Conservation (phyloP, 306 rosid genomes). For the Cucumis melo region DNA sequence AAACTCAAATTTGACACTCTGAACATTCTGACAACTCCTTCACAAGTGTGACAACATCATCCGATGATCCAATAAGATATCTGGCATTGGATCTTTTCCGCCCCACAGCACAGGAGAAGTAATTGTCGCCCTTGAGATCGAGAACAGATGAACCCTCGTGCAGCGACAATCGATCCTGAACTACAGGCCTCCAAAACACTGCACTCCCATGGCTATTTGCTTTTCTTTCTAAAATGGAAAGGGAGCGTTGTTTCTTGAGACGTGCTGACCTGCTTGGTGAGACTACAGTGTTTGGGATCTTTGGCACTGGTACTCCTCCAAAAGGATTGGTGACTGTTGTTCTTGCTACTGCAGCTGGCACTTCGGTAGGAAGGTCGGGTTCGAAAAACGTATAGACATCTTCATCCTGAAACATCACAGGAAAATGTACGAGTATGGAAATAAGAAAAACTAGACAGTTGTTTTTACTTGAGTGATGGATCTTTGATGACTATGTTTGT, state of each 20-base stretch:
- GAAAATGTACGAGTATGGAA: neutral
- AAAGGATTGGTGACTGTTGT: constrained; percentile 20
- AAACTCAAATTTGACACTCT: constrained; percentile 2
- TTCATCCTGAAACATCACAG: constrained; percentile 53
- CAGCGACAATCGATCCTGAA: constrained; percentile 30
- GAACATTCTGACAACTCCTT: constrained; percentile 39
- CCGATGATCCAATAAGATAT: constrained; percentile 53
- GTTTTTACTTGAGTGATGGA: too few relatives aligned
- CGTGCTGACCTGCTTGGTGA: constrained; percentile 28
- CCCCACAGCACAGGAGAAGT: constrained; percentile 80
- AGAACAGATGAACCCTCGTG: constrained; percentile 80
- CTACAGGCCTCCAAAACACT: constrained; percentile 25
- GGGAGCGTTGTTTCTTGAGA: constrained; percentile 61
- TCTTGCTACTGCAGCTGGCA: constrained; percentile 26
- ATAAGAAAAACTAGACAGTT: neutral
- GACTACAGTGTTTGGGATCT: constrained; percentile 23
- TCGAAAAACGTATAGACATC: constrained; percentile 79
- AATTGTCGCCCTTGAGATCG: constrained; percentile 75
- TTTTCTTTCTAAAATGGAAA: constrained; percentile 50
- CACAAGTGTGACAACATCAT: constrained; percentile 54
- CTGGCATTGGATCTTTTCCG: constrained; percentile 69
- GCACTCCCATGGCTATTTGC: constrained; percentile 15
- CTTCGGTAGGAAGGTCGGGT: constrained; percentile 71
- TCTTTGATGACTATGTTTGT: neutral
- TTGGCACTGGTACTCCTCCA: constrained; percentile 27